These are phyloP conservation scores for Physcia stellaris DNA, from an alignment of 495 filamentous ascomycete genomes.

Conservation along the genomic window DNA sequence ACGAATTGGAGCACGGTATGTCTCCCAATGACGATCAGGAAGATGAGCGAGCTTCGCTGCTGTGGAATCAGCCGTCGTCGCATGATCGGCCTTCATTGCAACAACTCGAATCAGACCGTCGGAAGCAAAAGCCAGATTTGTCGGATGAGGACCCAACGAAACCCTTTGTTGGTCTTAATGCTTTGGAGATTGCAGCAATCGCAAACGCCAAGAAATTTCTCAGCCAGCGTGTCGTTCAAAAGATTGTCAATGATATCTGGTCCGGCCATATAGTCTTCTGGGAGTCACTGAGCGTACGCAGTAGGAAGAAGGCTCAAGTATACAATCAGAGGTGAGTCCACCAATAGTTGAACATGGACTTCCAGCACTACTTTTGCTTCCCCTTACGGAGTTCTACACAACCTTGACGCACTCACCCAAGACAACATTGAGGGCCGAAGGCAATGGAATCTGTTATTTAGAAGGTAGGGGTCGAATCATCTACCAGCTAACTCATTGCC, in stretches of 20 bases:
- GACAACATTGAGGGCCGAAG: no score
- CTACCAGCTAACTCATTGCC: no score
- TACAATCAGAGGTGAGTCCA: conserved; percentile 52
- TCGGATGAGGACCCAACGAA: conserved; percentile 42
- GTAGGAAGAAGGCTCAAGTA: conserved; percentile 65
- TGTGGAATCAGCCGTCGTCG: background rate
- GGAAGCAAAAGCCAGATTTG: background rate
- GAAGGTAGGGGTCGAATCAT: no score
- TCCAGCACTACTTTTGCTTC: background rate
- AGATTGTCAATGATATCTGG: conserved; percentile 83
- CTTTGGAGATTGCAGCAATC: conserved; percentile 78
- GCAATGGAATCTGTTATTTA: no score
- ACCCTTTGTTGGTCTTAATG: conserved; percentile 66
- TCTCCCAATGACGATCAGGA: background rate
- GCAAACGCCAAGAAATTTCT: conserved; percentile 85
- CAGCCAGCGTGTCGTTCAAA: conserved; percentile 73
- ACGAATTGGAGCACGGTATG: conserved; percentile 3
- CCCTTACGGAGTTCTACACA: background rate
- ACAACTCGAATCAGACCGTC: background rate
- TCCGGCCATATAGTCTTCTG: conserved; percentile 86
- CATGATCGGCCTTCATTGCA: background rate
- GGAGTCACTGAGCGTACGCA: conserved; percentile 63
- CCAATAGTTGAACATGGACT: background rate
- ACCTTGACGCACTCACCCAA: background rate
- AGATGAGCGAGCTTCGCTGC: conserved; percentile 1